A percentile compares a stretch with the other conserved stretches of the same genome.
phyloP scores from a whole-genome alignment of 139 green algal genomes.

The Zygnema circumcarinatum region DNA sequence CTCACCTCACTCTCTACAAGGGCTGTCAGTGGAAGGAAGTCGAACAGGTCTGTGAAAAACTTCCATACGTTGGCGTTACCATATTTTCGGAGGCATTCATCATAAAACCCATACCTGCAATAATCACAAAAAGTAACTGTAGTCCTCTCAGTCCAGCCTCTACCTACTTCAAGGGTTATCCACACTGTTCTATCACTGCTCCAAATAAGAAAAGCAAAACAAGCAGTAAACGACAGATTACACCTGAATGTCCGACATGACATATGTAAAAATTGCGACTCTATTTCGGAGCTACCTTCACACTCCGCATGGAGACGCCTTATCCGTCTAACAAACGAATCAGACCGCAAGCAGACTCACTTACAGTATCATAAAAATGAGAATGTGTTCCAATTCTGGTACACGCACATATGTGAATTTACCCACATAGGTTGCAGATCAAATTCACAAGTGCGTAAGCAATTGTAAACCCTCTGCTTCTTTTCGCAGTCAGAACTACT shows the following conservation, averaged over 20 bases:
- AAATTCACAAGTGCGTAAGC: neutral
- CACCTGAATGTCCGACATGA: too few species aligned
- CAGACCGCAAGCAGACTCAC: too few species aligned
- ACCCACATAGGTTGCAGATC: neutral
- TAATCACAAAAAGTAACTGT: neutral
- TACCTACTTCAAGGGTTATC: neutral
- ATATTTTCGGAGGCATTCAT: conserved; percentile 97
- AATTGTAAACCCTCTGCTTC: neutral
- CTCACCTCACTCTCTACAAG: too few species aligned
- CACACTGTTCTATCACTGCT: conserved; percentile 1
- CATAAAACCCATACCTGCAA: conserved; percentile 89
- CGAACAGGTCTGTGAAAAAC: conserved; percentile 98
- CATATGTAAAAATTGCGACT: neutral
- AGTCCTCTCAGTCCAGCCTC: neutral
- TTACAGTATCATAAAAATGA: too few species aligned
- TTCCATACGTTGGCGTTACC: conserved; percentile 97
- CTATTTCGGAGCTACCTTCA: neutral
- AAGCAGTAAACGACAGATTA: too few species aligned
- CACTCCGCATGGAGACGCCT: neutral
- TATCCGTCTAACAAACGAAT: too few species aligned
- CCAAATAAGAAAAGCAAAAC: too few species aligned
- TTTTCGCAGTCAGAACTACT: neutral
- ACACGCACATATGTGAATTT: neutral
- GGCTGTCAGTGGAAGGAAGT: conserved; percentile 96
- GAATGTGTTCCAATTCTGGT: too few species aligned